A percentile compares a stretch with the other conserved stretches of the same genome.
phyloP scores from a whole-genome alignment of 2,329 filamentous ascomycete species.

The Fusarium sp. region DNA sequence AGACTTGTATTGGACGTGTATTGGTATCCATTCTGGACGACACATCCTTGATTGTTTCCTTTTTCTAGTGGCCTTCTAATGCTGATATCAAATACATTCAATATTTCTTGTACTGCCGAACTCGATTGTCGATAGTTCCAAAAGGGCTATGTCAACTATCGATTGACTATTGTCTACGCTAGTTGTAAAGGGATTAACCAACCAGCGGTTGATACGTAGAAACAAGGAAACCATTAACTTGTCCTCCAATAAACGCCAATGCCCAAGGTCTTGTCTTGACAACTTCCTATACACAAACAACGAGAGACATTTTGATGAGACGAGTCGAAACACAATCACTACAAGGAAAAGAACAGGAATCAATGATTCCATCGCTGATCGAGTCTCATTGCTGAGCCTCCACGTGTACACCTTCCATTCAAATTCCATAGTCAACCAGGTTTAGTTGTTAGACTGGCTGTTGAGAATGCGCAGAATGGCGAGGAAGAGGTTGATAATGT shows the following conservation, averaged over 20 bases:
- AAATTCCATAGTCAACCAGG: neutral
- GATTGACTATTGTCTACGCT: slow-evolving; percentile 1
- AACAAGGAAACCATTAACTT: slow-evolving; percentile 2
- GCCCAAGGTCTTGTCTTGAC: neutral
- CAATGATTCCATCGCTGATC: neutral
- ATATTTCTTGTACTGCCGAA: slow-evolving; percentile 43
- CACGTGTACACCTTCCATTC: neutral
- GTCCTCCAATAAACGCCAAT: slow-evolving; percentile 20
- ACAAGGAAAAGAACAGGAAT: neutral
- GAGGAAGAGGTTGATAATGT: slow-evolving; percentile 97
- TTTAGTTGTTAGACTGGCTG: slow-evolving; percentile 90
- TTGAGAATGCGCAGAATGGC: slow-evolving; percentile 96
- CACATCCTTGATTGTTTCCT: slow-evolving; percentile 53
- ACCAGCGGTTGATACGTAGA: neutral
- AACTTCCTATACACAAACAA: neutral
- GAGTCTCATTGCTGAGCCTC: neutral
- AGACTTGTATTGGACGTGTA: slow-evolving; percentile 39
- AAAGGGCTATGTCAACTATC: neutral
- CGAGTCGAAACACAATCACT: slow-evolving; percentile 7
- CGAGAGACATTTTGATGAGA: slow-evolving; percentile 11
- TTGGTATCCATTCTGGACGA: slow-evolving; percentile 47
- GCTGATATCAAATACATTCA: slow-evolving; percentile 68
- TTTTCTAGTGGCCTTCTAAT: slow-evolving; percentile 73
- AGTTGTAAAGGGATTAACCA: neutral
- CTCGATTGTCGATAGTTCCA: neutral